phyloP scores from a whole-genome alignment of 1,139 yeast species.

The Yamadazyma pseudoaaseri region DNA sequence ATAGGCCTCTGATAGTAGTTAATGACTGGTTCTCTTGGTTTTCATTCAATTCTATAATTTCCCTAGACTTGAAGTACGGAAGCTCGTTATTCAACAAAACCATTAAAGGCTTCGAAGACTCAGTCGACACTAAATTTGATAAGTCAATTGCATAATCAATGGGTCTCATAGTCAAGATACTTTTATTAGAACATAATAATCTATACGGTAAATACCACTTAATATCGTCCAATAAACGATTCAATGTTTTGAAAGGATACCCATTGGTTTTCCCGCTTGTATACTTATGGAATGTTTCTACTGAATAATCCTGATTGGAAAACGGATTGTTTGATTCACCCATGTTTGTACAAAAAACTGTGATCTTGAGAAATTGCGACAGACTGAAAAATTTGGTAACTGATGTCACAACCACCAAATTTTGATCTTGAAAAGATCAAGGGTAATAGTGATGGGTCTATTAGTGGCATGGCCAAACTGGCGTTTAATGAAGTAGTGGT shows the following conservation, averaged over 20 bases:
- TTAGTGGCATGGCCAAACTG: slow-evolving; percentile 31
- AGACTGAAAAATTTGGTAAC: too few relatives aligned
- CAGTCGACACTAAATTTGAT: slow-evolving; percentile 18
- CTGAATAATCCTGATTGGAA: slow-evolving; percentile 13
- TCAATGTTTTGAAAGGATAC: slow-evolving; percentile 58
- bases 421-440: slow-evolving; percentile 40
- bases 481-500: slow-evolving; percentile 56
- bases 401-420: slow-evolving; percentile 11
- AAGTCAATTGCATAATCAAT: slow-evolving; percentile 35
- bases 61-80: slow-evolving; percentile 25
- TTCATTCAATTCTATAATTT: slow-evolving; percentile 18
- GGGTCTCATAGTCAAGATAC: slow-evolving; percentile 32
- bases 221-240: slow-evolving; percentile 65
- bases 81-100: slow-evolving; percentile 34
- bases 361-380: slow-evolving; percentile 1
- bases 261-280: slow-evolving; percentile 14
- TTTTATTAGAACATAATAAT: slow-evolving; percentile 16
- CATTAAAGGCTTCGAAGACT: slow-evolving; percentile 12
- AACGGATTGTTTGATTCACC: slow-evolving; percentile 18
- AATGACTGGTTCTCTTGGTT: slow-evolving; percentile 23
- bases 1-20: slow-evolving; percentile 33
- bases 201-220: slow-evolving; percentile 39
- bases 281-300: slow-evolving; percentile 10
- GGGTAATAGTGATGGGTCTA: slow-evolving; percentile 37
- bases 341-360: slow-evolving; percentile 1